Base-by-base conservation (phyloP, 768 basidiomycete species). In the Russula compacta region DNA sequence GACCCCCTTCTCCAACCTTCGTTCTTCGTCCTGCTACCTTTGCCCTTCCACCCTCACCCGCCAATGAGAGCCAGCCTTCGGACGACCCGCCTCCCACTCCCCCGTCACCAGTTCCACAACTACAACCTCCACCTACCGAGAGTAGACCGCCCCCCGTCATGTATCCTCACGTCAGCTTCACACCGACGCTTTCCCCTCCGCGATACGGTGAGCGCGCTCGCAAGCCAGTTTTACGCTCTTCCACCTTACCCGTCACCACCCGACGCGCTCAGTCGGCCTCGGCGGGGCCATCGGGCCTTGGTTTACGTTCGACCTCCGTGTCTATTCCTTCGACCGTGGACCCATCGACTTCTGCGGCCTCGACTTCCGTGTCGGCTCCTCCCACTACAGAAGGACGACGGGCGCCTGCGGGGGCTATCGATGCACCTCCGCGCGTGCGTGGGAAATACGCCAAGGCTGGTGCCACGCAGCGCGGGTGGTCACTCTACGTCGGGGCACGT, bases 401-500 rank as follows among this genome's bases (percentile, higher is more conserved):
- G 3, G 56, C 48, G n/a, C 56, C 56, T 42, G 29, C 15, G 21
- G 56, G 56, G 3, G 35, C 29, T 11, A 19, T 58, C 14, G 56
- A 58, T 33, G 35, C 56, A 17, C 48, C 56, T 7, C 56, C 56
- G n/a, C 9, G 36, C 1, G 39, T 58, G n/a, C 56, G 56, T 32
- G 56, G 56, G n/a, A 58, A 42, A 42, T 58, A 58, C n/a, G 56
- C 56, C 11, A 50, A 58, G n/a, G 48, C 56, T 11, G 56, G 56
- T 21, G 56, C 56, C 17, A 40, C 29, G n/a, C 56, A 58, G 24
- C 56, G 38, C 21, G 56, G 56, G n/a, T 58, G 56, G 56, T 58
- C 56, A 42, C 56, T 58, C 38, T 58, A 58, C 15, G 46, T 58
- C 32, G 56, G 56, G 56, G 56, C 56, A 50, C 38, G 56, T 58